Evolutionary conservation across 768 basidiomycete species (phyloP).

Genomic region (Daedaleopsis nitida): DNA sequence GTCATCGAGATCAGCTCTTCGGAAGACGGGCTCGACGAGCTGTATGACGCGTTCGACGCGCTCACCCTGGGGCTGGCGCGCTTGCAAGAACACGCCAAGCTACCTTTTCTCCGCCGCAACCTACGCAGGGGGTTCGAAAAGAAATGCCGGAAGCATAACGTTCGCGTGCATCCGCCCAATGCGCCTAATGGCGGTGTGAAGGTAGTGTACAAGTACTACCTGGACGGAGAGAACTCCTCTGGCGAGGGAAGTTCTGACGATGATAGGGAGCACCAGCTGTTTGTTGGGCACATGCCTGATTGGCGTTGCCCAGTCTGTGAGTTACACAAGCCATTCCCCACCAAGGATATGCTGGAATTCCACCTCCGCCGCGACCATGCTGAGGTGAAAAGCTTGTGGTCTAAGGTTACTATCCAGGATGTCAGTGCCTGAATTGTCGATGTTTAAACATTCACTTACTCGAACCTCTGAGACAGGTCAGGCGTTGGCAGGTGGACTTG

Average conservation of each 20-base stretch:
- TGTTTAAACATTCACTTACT: background rate
- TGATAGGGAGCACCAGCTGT: constrained; percentile 18
- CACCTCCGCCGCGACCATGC: constrained; percentile 55
- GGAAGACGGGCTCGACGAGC: constrained; percentile 17
- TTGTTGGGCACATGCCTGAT: constrained; percentile 30
- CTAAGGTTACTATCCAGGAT: constrained; percentile 22
- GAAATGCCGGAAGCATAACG: constrained; percentile 40
- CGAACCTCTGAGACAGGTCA: background rate
- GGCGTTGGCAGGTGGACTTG: background rate
- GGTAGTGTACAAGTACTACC: constrained; percentile 27
- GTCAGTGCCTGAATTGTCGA: background rate
- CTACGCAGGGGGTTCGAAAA: constrained; percentile 49
- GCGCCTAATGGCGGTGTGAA: constrained; percentile 23
- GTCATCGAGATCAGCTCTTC: constrained; percentile 5
- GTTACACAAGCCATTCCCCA: constrained; percentile 44
- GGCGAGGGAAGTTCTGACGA: constrained; percentile 16
- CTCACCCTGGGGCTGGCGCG: constrained; percentile 11
- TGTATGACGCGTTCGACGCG: constrained; percentile 18
- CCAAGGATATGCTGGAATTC: constrained; percentile 43
- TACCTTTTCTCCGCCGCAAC: constrained; percentile 62
- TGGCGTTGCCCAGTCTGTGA: constrained; percentile 62
- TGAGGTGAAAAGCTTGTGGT: constrained; percentile 43
- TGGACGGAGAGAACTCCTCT: constrained; percentile 8
- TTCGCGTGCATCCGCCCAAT: constrained; percentile 35
- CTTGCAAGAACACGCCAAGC: constrained; percentile 23